A percentile compares a stretch with the other conserved stretches of the same genome.
Evolutionary conservation across 2,329 filamentous ascomycete species (phyloP).

Genomic region (Paecilomyces fulvus): DNA sequence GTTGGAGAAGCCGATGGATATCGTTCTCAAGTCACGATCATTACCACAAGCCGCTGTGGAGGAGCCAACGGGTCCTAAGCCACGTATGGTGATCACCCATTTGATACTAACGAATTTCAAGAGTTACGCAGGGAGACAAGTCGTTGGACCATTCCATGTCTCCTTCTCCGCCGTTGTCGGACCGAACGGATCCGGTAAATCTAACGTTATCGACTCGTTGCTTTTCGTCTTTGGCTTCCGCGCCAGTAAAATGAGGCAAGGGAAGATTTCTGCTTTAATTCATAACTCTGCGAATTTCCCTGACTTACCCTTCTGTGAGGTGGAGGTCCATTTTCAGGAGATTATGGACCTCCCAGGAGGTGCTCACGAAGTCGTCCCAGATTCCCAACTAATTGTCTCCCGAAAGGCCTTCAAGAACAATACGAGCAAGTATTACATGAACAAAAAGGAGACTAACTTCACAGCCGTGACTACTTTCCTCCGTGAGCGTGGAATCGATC

Average conservation of each 20-base stretch:
- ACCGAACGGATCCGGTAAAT: constrained; percentile 96
- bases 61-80: constrained; percentile 68
- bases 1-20: constrained; percentile 86
- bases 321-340: constrained; percentile 93
- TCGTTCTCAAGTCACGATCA: constrained; percentile 77
- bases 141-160: constrained; percentile 91
- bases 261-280: constrained; percentile 94
- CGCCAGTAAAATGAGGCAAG: constrained; percentile 98
- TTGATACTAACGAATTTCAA: constrained; percentile 95
- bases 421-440: constrained; percentile 96
- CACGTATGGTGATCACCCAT: constrained; percentile 87
- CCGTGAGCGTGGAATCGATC: constrained; percentile 78
- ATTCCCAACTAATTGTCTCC: constrained; percentile 80
- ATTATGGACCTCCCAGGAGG: constrained; percentile 80
- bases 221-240: constrained; percentile 99
- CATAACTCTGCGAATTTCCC: constrained; percentile 89
- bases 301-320: constrained; percentile 83
- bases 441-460: constrained; percentile 81
- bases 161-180: constrained; percentile 98
- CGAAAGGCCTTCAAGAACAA: constrained; percentile 96
- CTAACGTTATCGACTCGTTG: constrained; percentile 95
- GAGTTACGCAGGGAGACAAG: constrained; percentile 90
- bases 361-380: constrained; percentile 65
- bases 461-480: constrained; percentile 83
- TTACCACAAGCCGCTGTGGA: constrained; percentile 55